Evolutionary conservation across 225 moss, liverwort and hornwort genomes (phyloP), one percentile per base, ranked within the genome.

Genomic region (Sphagnum tenellum): DNA sequence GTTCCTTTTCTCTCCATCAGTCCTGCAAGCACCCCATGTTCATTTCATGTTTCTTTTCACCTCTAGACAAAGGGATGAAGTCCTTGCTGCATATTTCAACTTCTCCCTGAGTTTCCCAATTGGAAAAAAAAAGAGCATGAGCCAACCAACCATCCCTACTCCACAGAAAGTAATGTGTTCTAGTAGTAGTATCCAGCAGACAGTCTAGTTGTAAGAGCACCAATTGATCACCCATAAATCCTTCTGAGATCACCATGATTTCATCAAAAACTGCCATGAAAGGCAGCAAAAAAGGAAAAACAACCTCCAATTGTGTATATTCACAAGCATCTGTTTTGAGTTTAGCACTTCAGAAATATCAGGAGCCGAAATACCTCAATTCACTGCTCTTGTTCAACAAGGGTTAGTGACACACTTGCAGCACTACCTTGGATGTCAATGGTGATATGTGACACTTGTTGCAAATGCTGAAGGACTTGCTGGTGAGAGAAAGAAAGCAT

Each of bases 401-500:
- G 49, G 14, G 63, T 49, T 47, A 7, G 49, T 5, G 4, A 48
- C 62, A 44, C 61, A 75, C 70, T 66, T 62, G 4, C 59, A 53
- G 44, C 50, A 14, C 47, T 4, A 46, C 8, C 5, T 7, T 72
- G 49, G 67, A 62, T 67, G 7, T 68, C 63, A 29, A 45, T 3
- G 3, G 70, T 70, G 61, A 54, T 72, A 44, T 53, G 59, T 7
- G 73, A 70, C 47, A 66, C 71, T 67, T 84, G 79, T 44, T 82
- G 74, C 55, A 82, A 65, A 64, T 76, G 75, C 68, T 73, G 60
- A 62, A 84, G 77, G 56, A 73, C 77, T 49, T 87, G 79, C 63
- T 82, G 87, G 61, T 87, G 84, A 55, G 68, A 80, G 0, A 85
- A 69, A 62, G 89, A 81, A 61, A 78, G 78, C 49, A 65, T 9